phyloP scores from a whole-genome alignment of 345 rosid genomes.

The Corchorus capsularis region DNA sequence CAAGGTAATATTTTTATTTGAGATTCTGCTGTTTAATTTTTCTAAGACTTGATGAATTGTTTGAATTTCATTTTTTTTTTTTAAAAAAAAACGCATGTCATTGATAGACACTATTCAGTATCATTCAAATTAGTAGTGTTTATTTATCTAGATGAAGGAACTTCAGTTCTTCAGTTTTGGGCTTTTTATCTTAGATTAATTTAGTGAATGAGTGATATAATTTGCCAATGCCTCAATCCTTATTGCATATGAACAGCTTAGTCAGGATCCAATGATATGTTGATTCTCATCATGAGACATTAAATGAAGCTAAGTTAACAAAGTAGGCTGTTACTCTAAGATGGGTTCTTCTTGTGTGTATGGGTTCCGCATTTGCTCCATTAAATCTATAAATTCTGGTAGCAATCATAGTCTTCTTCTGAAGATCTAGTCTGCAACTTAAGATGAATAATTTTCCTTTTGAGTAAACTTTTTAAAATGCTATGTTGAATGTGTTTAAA shows the following conservation, averaged over 20 bases:
- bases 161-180: neutral
- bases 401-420: neutral
- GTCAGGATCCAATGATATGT: neutral
- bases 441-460: neutral
- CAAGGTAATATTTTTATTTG: constrained; percentile 43
- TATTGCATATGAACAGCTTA: neutral
- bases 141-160: neutral
- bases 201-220: too few relatives aligned
- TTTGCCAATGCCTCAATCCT: neutral
- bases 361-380: too few relatives aligned
- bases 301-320: neutral
- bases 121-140: neutral
- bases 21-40: neutral
- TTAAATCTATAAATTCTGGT: neutral
- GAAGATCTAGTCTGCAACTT: neutral
- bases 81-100: neutral
- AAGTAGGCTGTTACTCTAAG: neutral
- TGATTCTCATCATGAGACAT: neutral
- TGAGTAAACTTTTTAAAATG: neutral
- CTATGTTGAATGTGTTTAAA: neutral
- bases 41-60: neutral
- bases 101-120: neutral
- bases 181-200: too few relatives aligned
- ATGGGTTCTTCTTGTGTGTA: neutral
- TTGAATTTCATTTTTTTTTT: neutral